Evolutionary conservation across 371 early-diverging fungal genomes (phyloP).

Genomic region (Mortierella sp.): DNA sequence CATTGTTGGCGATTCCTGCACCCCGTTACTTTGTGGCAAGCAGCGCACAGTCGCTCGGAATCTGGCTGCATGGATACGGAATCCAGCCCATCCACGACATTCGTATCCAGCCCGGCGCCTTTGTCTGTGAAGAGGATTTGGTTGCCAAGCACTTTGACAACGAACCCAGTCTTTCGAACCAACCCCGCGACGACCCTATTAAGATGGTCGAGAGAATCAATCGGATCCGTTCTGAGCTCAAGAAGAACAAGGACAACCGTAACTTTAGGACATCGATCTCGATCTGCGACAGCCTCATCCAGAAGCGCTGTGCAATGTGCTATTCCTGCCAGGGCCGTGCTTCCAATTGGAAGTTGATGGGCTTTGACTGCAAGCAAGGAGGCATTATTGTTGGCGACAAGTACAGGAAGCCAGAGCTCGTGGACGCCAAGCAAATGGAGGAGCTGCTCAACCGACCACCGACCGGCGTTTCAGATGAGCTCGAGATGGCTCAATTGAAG

Average conservation of each 20-base stretch:
- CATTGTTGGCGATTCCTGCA: slow-evolving; percentile 65
- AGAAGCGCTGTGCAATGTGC: slow-evolving; percentile 66
- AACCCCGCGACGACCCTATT: slow-evolving; percentile 52
- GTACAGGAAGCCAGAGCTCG: slow-evolving; percentile 49
- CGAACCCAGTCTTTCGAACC: slow-evolving; percentile 42
- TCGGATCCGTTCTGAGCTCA: slow-evolving; percentile 65
- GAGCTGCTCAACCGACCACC: slow-evolving; percentile 52
- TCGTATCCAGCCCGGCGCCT: slow-evolving; percentile 71
- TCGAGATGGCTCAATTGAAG: slow-evolving; percentile 28
- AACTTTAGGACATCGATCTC: slow-evolving; percentile 62
- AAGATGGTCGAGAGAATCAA: slow-evolving; percentile 73
- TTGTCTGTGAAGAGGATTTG: slow-evolving; percentile 73
- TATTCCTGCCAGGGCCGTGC: slow-evolving; percentile 70
- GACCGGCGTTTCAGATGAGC: slow-evolving; percentile 31
- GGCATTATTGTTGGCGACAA: slow-evolving; percentile 55
- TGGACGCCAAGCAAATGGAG: slow-evolving; percentile 55
- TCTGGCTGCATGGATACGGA: slow-evolving; percentile 72
- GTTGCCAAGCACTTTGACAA: slow-evolving; percentile 76
- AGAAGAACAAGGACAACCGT: slow-evolving; percentile 59
- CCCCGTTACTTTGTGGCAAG: slow-evolving; percentile 70
- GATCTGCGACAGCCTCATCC: slow-evolving; percentile 44
- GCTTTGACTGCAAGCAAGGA: slow-evolving; percentile 68
- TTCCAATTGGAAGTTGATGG: slow-evolving; percentile 71
- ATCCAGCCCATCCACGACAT: slow-evolving; percentile 69
- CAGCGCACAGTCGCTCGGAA: slow-evolving; percentile 71